These are phyloP conservation scores for Rosellinia necatrix DNA, from an alignment of 2,329 filamentous ascomycete species.

Conservation along the genomic window DNA sequence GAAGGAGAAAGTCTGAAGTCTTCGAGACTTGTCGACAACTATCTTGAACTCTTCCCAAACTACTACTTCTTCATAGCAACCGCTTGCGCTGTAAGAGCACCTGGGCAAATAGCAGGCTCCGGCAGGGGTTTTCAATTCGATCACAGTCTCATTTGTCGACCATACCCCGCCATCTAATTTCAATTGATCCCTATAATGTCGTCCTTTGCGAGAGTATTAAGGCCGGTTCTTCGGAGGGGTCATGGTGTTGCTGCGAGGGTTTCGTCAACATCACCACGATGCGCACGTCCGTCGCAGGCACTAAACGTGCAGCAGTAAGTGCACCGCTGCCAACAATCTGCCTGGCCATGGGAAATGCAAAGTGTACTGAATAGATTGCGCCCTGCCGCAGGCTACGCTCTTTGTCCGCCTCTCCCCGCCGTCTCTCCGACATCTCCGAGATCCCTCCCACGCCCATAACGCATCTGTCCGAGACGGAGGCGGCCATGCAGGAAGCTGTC, in stretches of 20 bases:
- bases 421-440: slow-evolving; percentile 70
- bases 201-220: slow-evolving; percentile 55
- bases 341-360: slow-evolving; percentile 10
- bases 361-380: slow-evolving; percentile 5
- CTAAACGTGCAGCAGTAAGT: slow-evolving; percentile 42
- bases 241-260: slow-evolving; percentile 42
- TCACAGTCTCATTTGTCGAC: neutral
- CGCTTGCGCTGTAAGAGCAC: neutral
- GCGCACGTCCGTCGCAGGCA: slow-evolving; percentile 35
- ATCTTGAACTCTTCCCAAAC: neutral
- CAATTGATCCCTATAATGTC: slow-evolving; percentile 44
- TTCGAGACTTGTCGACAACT: slow-evolving; percentile 15
- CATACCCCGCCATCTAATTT: neutral
- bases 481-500: slow-evolving; percentile 86
- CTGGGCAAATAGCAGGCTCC: too few species aligned
- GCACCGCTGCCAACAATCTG: too few species aligned
- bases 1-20: neutral
- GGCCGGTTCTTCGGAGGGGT: slow-evolving; percentile 56
- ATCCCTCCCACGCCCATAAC: slow-evolving; percentile 91
- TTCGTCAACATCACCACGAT: slow-evolving; percentile 36
- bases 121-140: too few species aligned
- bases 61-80: neutral
- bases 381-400: slow-evolving; percentile 35
- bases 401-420: slow-evolving; percentile 64
- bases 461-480: slow-evolving; percentile 87